These are phyloP conservation scores for Saccharomyces pastorianus DNA, from an alignment of 1,139 yeast species.

Conservation along the genomic window DNA sequence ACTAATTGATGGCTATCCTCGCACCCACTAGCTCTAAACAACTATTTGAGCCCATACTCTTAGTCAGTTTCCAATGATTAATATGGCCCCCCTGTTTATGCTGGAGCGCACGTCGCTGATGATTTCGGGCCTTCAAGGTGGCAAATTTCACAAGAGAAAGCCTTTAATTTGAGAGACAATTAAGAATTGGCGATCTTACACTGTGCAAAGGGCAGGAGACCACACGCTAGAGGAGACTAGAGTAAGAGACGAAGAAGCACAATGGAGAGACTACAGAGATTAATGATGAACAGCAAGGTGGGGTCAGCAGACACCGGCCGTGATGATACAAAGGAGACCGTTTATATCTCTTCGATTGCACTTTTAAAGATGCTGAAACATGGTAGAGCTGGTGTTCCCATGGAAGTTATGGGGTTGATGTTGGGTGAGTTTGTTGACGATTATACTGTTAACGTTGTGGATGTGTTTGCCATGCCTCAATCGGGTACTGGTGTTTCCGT, in stretches of 20 bases:
- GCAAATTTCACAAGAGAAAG: constrained; percentile 1
- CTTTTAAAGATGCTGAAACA: constrained; percentile 93
- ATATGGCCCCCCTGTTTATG: neutral
- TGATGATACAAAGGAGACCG: constrained; percentile 95
- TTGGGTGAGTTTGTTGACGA: constrained; percentile 97
- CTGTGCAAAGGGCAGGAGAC: neutral
- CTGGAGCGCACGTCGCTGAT: neutral
- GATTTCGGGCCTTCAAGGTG: neutral
- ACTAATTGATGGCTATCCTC: neutral
- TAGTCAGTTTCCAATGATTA: neutral
- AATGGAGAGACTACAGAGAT: constrained; percentile 73
- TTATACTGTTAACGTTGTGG: constrained; percentile 92
- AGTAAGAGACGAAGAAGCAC: neutral
- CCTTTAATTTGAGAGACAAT: neutral
- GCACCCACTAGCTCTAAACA: neutral
- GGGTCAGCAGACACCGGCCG: constrained; percentile 55
- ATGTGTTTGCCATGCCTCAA: constrained; percentile 99
- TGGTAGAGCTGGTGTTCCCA: constrained; percentile 98
- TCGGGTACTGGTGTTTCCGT: constrained; percentile 98
- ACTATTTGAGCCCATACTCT: neutral
- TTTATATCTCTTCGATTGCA: constrained; percentile 91
- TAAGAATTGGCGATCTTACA: neutral
- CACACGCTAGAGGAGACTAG: no score
- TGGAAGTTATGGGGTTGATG: constrained; percentile 99
- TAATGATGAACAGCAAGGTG: constrained; percentile 49